These are phyloP conservation scores for Spatholobus suberectus DNA, from an alignment of 306 rosid species.

Conservation along the genomic window DNA sequence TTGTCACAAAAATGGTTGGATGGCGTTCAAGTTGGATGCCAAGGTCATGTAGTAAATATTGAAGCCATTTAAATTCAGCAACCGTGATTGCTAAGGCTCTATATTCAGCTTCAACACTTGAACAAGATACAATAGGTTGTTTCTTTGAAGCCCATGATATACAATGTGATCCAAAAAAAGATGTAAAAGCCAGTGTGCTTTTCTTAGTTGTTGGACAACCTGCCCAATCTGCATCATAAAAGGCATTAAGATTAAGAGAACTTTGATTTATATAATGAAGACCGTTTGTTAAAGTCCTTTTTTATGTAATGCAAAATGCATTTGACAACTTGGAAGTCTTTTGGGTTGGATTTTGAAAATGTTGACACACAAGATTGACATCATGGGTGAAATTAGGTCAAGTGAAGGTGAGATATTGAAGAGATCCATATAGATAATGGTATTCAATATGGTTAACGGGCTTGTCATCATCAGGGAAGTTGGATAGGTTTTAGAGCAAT, in stretches of 20 bases:
- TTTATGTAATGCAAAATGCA: not conserved
- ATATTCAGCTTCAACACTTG: not conserved
- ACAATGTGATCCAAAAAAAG: not conserved
- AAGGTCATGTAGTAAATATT: not conserved
- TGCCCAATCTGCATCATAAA: slow-evolving; percentile 2
- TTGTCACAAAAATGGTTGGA: not conserved
- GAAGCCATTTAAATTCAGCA: not conserved
- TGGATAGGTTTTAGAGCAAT: not conserved
- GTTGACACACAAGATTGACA: not conserved
- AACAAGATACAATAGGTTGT: not conserved
- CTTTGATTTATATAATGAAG: not conserved
- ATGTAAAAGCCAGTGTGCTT: not conserved
- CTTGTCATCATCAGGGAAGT: not conserved
- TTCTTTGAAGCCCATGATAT: not conserved
- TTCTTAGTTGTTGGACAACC: not conserved
- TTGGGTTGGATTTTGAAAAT: not conserved
- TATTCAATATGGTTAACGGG: not conserved
- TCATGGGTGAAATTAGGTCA: not conserved
- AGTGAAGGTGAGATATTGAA: no score
- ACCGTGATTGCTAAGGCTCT: not conserved
- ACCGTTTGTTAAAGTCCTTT: not conserved
- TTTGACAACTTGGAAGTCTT: not conserved
- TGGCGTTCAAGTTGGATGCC: not conserved
- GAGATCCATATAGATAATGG: no score
- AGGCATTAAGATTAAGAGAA: not conserved